phyloP scores from a whole-genome alignment of 768 basidiomycete species.

The Chalciporus pseudorubinellus region DNA sequence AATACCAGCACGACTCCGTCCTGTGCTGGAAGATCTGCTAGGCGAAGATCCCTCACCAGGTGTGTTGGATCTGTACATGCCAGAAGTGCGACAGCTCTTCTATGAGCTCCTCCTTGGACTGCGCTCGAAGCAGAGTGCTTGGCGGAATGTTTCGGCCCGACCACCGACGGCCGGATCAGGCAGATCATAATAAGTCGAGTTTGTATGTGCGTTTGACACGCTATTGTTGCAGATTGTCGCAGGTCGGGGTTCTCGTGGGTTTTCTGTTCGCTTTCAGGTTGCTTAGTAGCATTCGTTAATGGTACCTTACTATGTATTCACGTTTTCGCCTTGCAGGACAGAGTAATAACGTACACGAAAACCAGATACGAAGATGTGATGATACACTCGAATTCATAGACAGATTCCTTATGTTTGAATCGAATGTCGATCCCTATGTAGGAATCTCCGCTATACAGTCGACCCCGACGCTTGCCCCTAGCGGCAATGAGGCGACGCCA shows the following conservation, averaged over 20 bases:
- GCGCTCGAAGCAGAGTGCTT: conserved; percentile 42
- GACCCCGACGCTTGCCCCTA: conserved; percentile 57
- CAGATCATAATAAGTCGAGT: not conserved
- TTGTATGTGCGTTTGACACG: no score
- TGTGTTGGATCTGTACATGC: conserved; percentile 37
- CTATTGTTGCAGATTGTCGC: no score
- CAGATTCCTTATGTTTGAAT: no score
- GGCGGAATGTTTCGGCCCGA: conserved; percentile 20
- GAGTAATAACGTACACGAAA: no score
- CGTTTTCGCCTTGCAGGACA: no score
- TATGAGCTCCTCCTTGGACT: conserved; percentile 41
- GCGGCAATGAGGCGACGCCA: conserved; percentile 51
- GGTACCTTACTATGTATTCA: no score
- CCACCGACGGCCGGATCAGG: conserved; percentile 8
- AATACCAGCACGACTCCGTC: conserved; percentile 39
- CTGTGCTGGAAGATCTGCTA: conserved; percentile 42
- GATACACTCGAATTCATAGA: no score
- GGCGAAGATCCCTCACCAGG: conserved; percentile 39
- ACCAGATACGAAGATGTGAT: no score
- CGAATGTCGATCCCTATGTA: not conserved
- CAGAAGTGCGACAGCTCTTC: conserved; percentile 36
- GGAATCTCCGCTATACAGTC: conserved; percentile 52
- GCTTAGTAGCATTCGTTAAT: no score
- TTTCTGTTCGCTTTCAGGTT: no score
- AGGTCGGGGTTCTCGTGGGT: not conserved